Conservation (phyloP, 176 grass and related monocot genomes). For the Oryza coarctata region DNA sequence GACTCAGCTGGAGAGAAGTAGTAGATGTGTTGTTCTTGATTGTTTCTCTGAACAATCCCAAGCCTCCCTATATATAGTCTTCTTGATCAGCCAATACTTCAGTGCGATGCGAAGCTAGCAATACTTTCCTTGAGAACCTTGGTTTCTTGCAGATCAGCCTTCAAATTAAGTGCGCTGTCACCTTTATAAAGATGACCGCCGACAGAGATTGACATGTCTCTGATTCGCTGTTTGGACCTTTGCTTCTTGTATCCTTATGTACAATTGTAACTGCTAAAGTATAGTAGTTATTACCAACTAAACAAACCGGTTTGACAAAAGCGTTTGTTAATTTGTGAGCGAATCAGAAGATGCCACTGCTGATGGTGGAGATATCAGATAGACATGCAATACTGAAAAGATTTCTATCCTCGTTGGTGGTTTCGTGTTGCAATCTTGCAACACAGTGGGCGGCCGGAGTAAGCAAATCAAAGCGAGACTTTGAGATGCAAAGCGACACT, state of each 20-base stretch:
- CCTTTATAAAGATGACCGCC: neutral
- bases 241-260: neutral
- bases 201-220: neutral
- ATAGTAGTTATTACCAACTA: neutral
- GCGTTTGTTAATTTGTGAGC: neutral
- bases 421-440: neutral
- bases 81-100: no score
- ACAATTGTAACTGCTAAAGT: neutral
- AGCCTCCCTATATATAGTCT: neutral
- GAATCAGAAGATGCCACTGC: neutral
- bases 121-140: neutral
- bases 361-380: neutral
- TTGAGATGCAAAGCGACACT: neutral
- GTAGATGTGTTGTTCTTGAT: neutral
- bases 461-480: neutral
- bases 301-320: neutral
- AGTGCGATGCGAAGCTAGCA: neutral
- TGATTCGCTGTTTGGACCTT: neutral
- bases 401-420: neutral
- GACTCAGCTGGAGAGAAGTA: neutral
- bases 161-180: neutral
- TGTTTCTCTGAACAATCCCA: neutral
- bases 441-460: constrained; percentile 11
- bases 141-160: neutral
- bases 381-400: neutral